phyloP scores from a whole-genome alignment of 352 stramenopile species.

The Globisporangium cederbergense region DNA sequence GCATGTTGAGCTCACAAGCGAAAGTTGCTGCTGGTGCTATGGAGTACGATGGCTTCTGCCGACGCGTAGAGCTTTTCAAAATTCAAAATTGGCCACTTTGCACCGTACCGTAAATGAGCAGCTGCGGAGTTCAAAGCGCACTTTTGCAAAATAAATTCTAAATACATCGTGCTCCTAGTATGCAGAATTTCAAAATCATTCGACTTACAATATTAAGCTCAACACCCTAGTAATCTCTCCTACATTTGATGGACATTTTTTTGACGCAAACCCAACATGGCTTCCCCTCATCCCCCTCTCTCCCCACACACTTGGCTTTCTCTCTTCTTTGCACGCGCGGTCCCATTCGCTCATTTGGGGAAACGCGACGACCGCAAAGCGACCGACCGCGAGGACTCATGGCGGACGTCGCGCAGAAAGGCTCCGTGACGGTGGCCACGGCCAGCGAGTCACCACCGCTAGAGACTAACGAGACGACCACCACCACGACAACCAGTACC shows the following conservation, averaged over 20 bases:
- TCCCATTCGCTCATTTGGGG: background rate
- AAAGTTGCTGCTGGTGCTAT: too few relatives aligned
- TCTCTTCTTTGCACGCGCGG: background rate
- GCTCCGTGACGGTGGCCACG: background rate
- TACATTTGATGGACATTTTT: background rate
- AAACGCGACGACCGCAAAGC: background rate
- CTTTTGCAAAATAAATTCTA: background rate
- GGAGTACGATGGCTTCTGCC: background rate
- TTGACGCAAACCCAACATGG: background rate
- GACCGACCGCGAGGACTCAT: background rate
- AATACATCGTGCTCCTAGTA: background rate
- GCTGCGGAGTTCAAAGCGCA: background rate
- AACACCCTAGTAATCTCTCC: too few relatives aligned
- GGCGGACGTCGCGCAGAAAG: background rate
- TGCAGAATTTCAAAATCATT: too few relatives aligned
- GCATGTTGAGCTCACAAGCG: too few relatives aligned
- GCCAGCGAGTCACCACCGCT: background rate
- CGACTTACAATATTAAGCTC: too few relatives aligned
- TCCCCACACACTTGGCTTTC: background rate
- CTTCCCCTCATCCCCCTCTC: background rate
- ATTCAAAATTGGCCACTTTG: constrained; percentile 1
- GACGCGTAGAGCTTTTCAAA: background rate
- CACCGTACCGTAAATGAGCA: background rate
- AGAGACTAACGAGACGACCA: background rate
- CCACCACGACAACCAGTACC: too few relatives aligned